phyloP scores from a whole-genome alignment of 2,329 filamentous ascomycete genomes.

The Annulohypoxylon truncatum region DNA sequence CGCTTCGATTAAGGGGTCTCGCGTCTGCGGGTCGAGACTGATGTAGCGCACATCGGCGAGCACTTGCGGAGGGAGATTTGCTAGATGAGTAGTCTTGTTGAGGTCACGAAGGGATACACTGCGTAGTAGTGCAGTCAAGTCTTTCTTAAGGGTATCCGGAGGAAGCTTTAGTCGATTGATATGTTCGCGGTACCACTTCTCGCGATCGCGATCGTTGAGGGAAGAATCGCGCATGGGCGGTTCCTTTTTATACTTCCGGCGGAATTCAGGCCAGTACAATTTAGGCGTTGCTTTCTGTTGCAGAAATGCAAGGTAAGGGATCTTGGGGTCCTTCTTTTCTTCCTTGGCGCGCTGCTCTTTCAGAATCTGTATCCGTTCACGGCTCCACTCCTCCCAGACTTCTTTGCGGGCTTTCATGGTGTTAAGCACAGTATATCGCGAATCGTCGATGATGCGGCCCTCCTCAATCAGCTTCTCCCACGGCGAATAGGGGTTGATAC shows the following conservation, averaged over 20 bases:
- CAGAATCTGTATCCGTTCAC: slow-evolving; percentile 77
- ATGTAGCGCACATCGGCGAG: slow-evolving; percentile 77
- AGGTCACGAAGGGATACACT: slow-evolving; percentile 68
- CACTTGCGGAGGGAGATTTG: slow-evolving; percentile 70
- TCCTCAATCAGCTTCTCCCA: slow-evolving; percentile 93
- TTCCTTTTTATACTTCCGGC: slow-evolving; percentile 88
- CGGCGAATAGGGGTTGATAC: slow-evolving; percentile 86
- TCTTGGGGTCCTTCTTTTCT: slow-evolving; percentile 83
- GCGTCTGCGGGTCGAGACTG: slow-evolving; percentile 68
- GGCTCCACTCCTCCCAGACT: slow-evolving; percentile 85
- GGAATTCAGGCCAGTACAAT: slow-evolving; percentile 97
- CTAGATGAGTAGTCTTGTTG: slow-evolving; percentile 67
- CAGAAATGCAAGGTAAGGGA: slow-evolving; percentile 85
- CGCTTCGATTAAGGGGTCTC: slow-evolving; percentile 73
- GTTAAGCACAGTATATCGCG: slow-evolving; percentile 83
- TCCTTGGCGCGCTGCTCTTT: slow-evolving; percentile 79
- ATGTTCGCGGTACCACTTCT: slow-evolving; percentile 83
- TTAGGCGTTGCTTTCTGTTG: slow-evolving; percentile 87
- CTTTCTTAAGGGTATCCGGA: slow-evolving; percentile 73
- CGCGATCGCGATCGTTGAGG: slow-evolving; percentile 79
- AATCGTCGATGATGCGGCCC: slow-evolving; percentile 83
- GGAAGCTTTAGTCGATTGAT: slow-evolving; percentile 74
- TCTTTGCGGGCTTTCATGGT: slow-evolving; percentile 86
- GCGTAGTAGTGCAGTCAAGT: slow-evolving; percentile 74
- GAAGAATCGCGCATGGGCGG: slow-evolving; percentile 79